A percentile compares a stretch with the other conserved stretches of the same genome.
These are phyloP conservation scores for Xylaria flabelliformis DNA, from an alignment of 495 filamentous ascomycete genomes.

Conservation along the genomic window DNA sequence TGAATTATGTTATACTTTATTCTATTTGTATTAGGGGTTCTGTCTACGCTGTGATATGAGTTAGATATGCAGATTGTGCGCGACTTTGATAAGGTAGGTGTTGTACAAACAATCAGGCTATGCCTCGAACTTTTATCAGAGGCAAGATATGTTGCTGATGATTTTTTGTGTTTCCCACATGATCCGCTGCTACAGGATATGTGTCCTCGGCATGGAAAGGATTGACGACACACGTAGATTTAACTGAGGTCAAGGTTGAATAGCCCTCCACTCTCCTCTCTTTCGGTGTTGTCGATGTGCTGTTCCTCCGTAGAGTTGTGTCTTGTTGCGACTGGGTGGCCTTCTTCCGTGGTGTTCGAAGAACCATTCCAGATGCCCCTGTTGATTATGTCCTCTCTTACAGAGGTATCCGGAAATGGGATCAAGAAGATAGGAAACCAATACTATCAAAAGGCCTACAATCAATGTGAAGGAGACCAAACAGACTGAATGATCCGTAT, in stretches of 20 bases:
- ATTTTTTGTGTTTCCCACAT: not conserved
- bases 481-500: constrained; percentile 29
- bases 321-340: not conserved
- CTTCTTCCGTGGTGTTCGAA: not conserved
- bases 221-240: not conserved
- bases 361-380: constrained; percentile 29
- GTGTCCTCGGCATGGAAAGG: not conserved
- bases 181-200: not conserved
- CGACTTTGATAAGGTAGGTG: not conserved
- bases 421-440: constrained; percentile 29
- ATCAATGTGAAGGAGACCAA: constrained; percentile 30
- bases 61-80: too few relatives aligned
- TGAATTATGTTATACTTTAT: too few relatives aligned
- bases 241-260: not conserved
- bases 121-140: not conserved
- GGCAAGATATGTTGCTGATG: not conserved
- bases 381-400: not conserved
- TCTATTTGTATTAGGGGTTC: too few relatives aligned
- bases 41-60: too few relatives aligned
- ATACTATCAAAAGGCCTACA: constrained; percentile 26
- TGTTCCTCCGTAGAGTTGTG: not conserved
- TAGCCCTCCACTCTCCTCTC: not conserved
- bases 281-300: not conserved
- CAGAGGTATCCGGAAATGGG: constrained; percentile 10
- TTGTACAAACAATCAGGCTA: not conserved